Conservation (phyloP, 2,329 filamentous ascomycete species). For the Botrytis cinerea region DNA sequence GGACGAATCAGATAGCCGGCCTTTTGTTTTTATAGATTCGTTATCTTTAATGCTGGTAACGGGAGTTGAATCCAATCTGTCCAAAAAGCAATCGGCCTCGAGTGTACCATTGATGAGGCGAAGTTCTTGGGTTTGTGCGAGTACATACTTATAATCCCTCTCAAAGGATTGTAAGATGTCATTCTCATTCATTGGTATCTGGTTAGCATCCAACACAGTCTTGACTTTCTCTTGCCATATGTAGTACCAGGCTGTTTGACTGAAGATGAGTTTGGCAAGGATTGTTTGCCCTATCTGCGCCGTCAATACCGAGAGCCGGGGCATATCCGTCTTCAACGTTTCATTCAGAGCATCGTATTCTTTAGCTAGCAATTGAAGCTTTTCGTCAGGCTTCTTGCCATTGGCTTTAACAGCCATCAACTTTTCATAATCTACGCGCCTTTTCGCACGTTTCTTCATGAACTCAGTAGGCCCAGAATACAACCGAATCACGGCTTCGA, state of each 20-base stretch:
- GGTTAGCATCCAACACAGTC: constrained; percentile 66
- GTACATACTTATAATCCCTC: constrained; percentile 74
- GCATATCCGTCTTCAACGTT: constrained; percentile 88
- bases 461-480: constrained; percentile 83
- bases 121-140: constrained; percentile 70
- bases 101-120: constrained; percentile 76
- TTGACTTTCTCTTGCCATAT: constrained; percentile 84
- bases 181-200: constrained; percentile 64
- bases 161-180: constrained; percentile 79
- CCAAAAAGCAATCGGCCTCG: constrained; percentile 22
- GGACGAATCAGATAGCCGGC: constrained; percentile 39
- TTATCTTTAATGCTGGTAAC: constrained; percentile 6
- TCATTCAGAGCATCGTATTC: constrained; percentile 85
- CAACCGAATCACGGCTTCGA: constrained; percentile 74
- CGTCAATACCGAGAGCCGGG: constrained; percentile 77
- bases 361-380: constrained; percentile 79
- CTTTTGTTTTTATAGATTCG: constrained; percentile 12
- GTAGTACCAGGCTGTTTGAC: constrained; percentile 80
- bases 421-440: constrained; percentile 84
- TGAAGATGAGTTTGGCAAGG: constrained; percentile 78
- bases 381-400: constrained; percentile 85
- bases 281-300: constrained; percentile 82
- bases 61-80: constrained; percentile 36
- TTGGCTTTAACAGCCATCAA: constrained; percentile 74
- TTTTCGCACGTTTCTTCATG: constrained; percentile 93